Percentiles rank a stretch among this genome's conserved stretches.
Conservation (phyloP, 179 eudicot species). For the Actinidia polygama region DNA sequence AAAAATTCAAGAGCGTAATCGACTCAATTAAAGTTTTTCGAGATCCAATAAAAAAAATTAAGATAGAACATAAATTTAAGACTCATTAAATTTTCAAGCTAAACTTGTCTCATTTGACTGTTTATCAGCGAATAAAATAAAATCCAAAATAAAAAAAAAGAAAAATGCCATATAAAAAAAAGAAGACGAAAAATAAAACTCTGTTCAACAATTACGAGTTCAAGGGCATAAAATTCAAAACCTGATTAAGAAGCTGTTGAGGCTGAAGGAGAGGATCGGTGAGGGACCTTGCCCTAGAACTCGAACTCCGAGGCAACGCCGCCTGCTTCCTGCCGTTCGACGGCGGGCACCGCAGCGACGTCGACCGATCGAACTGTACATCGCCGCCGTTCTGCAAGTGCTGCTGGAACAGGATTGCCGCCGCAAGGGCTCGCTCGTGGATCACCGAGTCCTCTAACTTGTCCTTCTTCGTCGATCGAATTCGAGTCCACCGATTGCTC, state of each 20-base stretch:
- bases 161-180: not conserved
- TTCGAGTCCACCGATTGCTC: slow-evolving; percentile 54
- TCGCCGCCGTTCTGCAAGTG: slow-evolving; percentile 35
- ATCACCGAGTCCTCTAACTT: slow-evolving; percentile 48
- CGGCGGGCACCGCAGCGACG: slow-evolving; percentile 56
- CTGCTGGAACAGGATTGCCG: slow-evolving; percentile 67
- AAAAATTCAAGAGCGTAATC: too few relatives aligned
- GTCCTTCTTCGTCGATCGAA: slow-evolving; percentile 51
- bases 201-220: not conserved
- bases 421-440: slow-evolving; percentile 75
- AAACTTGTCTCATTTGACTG: too few relatives aligned
- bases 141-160: too few relatives aligned
- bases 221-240: not conserved
- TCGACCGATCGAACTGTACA: slow-evolving; percentile 68
- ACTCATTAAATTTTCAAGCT: too few relatives aligned
- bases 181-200: not conserved
- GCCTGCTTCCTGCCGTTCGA: slow-evolving; percentile 38
- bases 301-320: slow-evolving; percentile 68
- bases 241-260: slow-evolving; percentile 73
- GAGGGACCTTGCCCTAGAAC: slow-evolving; percentile 71
- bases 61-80: too few relatives aligned
- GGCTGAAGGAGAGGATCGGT: slow-evolving; percentile 88
- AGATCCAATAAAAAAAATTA: too few relatives aligned
- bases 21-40: too few relatives aligned
- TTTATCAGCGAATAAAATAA: not conserved